Evolutionary conservation across 441 rosid species (phyloP).

Genomic region (Mallotus japonicus): DNA sequence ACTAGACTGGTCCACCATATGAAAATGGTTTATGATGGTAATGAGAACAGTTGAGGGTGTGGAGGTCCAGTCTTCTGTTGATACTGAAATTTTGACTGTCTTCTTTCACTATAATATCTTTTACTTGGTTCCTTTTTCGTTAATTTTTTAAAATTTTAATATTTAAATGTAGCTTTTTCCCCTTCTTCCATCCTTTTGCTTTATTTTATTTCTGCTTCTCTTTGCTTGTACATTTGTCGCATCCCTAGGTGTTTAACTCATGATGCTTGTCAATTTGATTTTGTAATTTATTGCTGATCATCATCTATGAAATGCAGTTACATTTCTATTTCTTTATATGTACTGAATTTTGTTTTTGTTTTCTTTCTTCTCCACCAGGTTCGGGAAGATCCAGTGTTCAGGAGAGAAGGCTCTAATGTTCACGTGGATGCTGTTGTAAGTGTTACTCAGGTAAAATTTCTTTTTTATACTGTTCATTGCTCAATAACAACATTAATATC

Average conservation of each 20-base stretch:
- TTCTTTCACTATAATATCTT: not conserved
- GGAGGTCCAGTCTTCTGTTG: not conserved
- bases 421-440: constrained; percentile 83
- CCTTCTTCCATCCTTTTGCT: not conserved
- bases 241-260: not conserved
- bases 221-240: not conserved
- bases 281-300: not conserved
- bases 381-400: constrained; percentile 93
- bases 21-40: not conserved
- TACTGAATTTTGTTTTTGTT: not conserved
- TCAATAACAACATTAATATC: not conserved
- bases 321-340: not conserved
- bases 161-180: not conserved
- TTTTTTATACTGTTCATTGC: not conserved
- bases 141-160: not conserved
- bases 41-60: not conserved
- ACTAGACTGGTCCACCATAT: not conserved
- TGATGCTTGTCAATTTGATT: not conserved
- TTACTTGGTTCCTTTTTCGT: not conserved
- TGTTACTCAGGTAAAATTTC: constrained; percentile 70
- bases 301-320: not conserved
- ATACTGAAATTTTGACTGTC: not conserved
- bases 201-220: not conserved
- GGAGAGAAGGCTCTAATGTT: constrained; percentile 89
- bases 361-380: constrained; percentile 43